Base-by-base conservation (phyloP, 345 rosid species). In the Euphorbia tirucalli region DNA sequence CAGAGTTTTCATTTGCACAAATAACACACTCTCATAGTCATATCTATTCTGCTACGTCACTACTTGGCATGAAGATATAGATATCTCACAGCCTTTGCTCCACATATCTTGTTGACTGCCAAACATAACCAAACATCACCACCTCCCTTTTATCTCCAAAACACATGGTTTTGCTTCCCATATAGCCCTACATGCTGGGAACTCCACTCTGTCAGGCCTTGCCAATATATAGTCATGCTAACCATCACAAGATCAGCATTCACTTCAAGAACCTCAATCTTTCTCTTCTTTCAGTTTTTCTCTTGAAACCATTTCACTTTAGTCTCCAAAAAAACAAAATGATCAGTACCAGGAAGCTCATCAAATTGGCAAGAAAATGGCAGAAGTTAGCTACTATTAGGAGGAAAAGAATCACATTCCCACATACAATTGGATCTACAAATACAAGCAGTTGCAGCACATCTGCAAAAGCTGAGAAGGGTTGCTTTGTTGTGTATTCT, bases 401-500 rank as follows among this genome's bases (percentile, higher is more conserved):
- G 30, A 10, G 30, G 4, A 56, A 24, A 56, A 56, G 30, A 56
- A 56, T 60, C 64, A 2, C 39, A 11, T 15, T 16, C 3, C 37
- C 37, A 4, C n/a, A 57, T 24, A 3, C 64, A 2, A 28, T 0
- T 13, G 39, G 10, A 3, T 13, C 1, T 28, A 11, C 21, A 6
- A 7, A 4, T 7, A 56, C 60, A 1, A 60, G 64, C 21, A 27
- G 37, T 4, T 60, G 39, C 39, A 60, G 64, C 64, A 22, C 39
- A 32, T 52, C 61, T 15, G 13, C 32, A 31, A 35, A 11, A 18
- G 50, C 52, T 7, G 75, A 62, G 7, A 71, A 71, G 49, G 75
- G 75, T 19, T 50, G 37, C 30, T 62, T 71, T 48, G 69, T 71
- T 0, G 52, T 71, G 4, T 71, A 71, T 39, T 56, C 65, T 10